Conservation (phyloP, 768 basidiomycete species). For the Russula ochroleuca region DNA sequence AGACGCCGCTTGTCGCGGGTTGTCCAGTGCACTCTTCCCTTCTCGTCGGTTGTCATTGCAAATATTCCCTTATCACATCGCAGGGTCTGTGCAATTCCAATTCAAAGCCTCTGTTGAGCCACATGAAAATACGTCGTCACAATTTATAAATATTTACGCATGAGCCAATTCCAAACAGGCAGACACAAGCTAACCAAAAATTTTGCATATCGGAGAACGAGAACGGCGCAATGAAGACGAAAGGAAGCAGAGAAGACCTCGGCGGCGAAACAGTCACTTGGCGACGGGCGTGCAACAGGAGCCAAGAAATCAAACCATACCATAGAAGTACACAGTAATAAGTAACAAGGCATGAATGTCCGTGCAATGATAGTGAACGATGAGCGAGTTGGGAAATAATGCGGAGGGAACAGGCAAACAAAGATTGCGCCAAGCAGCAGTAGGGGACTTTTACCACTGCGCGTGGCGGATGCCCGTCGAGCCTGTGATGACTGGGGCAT, state of each 20-base stretch:
- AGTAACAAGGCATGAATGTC: constrained; percentile 12
- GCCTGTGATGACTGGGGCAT: constrained; percentile 18
- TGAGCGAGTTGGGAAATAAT: constrained; percentile 20
- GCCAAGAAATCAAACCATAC: constrained; percentile 7
- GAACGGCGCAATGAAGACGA: constrained; percentile 1
- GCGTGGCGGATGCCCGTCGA: constrained; percentile 26
- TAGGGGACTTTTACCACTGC: constrained; percentile 11
- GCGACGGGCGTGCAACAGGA: constrained; percentile 12
- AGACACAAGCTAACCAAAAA: constrained; percentile 13
- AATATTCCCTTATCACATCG: background rate
- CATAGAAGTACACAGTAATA: constrained; percentile 22
- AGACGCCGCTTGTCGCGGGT: background rate
- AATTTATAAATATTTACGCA: constrained; percentile 2
- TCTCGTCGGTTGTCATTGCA: background rate
- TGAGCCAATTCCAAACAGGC: constrained; percentile 2
- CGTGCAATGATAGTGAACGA: constrained; percentile 11
- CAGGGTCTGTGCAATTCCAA: background rate
- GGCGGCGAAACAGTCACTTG: constrained; percentile 3
- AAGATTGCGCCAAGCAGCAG: constrained; percentile 4
- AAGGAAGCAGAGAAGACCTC: background rate
- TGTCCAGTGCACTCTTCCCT: background rate
- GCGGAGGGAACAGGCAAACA: background rate
- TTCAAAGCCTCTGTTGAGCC: background rate
- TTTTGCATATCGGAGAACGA: constrained; percentile 16
- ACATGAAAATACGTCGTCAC: constrained; percentile 1